These are phyloP conservation scores for Salix arbutifolia DNA, from an alignment of 345 rosid species.

Conservation along the genomic window DNA sequence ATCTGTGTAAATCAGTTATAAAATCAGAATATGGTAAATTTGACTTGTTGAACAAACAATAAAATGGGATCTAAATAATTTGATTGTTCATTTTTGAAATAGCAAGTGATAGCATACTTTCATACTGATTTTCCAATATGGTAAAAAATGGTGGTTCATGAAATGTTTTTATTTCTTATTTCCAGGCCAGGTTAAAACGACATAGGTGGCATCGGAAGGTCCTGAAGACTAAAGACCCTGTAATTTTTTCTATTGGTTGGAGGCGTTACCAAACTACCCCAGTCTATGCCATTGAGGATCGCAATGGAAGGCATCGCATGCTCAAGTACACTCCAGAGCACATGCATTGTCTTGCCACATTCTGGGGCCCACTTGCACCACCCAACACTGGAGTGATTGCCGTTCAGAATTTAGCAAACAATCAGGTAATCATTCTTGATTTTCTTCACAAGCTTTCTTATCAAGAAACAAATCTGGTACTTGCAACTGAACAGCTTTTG, in stretches of 20 bases:
- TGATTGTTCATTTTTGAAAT: neutral
- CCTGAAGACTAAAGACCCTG: slow-evolving; percentile 82
- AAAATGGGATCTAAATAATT: too few species aligned
- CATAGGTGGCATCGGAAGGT: slow-evolving; percentile 95
- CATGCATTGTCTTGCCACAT: slow-evolving; percentile 92
- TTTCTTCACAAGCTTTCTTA: neutral
- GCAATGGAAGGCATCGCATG: slow-evolving; percentile 87
- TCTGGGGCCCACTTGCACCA: slow-evolving; percentile 98
- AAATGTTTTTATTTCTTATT: slow-evolving; percentile 7
- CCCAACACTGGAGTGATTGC: slow-evolving; percentile 85
- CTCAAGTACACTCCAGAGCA: slow-evolving; percentile 94
- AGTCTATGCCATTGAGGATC: slow-evolving; percentile 78
- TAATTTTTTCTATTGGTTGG: slow-evolving; percentile 91
- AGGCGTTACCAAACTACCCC: slow-evolving; percentile 89
- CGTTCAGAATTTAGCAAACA: slow-evolving; percentile 71
- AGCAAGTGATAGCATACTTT: too few species aligned
- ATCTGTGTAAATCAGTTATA: neutral
- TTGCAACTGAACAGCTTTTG: neutral
- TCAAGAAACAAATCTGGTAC: neutral
- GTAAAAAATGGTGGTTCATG: neutral
- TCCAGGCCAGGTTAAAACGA: slow-evolving; percentile 72
- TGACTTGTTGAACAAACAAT: neutral
- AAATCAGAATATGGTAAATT: neutral
- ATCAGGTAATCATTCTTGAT: slow-evolving; percentile 50
- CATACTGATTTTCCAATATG: too few species aligned